Evolutionary conservation across 2,329 filamentous ascomycete species (phyloP).

Genomic region (Trichoderma brevicompactum): DNA sequence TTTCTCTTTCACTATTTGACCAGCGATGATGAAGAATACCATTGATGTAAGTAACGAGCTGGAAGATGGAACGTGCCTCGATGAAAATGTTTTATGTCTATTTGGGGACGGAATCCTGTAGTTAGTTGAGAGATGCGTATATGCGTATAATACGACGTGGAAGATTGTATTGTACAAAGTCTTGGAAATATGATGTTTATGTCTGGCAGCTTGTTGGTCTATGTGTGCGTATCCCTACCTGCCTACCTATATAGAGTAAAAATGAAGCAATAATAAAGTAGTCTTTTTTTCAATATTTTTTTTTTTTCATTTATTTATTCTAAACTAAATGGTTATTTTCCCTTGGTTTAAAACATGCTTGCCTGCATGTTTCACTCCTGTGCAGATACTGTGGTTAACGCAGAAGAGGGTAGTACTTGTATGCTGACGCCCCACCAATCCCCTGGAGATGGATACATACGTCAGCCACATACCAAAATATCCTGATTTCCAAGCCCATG

Average conservation of each 20-base stretch:
- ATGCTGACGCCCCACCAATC: no score
- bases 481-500: no score
- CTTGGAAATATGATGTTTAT: conserved; percentile 5
- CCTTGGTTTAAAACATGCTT: neutral
- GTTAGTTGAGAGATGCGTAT: conserved; percentile 21
- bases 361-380: neutral
- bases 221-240: neutral
- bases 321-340: neutral
- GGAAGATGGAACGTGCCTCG: conserved; percentile 19
- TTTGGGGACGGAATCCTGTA: conserved; percentile 1
- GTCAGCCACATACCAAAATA: no score
- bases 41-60: conserved; percentile 25
- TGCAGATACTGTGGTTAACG: neutral
- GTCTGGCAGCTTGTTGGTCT: neutral
- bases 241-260: neutral
- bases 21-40: conserved; percentile 27
- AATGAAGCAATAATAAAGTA: neutral
- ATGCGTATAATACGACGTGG: conserved; percentile 14
- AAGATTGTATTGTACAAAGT: neutral
- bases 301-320: neutral
- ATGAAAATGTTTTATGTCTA: conserved; percentile 21
- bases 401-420: neutral
- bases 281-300: neutral
- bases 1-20: conserved; percentile 6
- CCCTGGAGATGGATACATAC: no score